Evolutionary conservation across 177 flowering plant species (phyloP), one percentile per base, ranked within the genome.

Genomic region (Tripterygium wilfordii): DNA sequence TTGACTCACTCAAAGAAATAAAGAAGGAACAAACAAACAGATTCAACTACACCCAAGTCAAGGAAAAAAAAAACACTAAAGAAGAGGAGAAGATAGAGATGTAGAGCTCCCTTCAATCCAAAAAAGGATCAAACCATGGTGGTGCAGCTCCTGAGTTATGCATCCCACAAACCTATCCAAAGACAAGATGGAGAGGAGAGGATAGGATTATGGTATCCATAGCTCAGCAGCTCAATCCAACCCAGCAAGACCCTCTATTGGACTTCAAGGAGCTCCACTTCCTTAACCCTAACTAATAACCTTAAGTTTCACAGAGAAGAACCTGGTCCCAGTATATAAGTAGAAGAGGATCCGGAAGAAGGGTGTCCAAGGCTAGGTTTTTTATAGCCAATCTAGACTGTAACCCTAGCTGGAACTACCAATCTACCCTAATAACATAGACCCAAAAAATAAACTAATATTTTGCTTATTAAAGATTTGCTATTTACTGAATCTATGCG

Each of bases 61-160:
- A 26, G 46, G 49, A 21, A 10, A n/a, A n/a, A n/a, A n/a, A n/a
- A n/a, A n/a, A n/a, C n/a, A n/a, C n/a, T n/a, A n/a, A n/a, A n/a
- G n/a, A n/a, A n/a, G n/a, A n/a, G n/a, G n/a, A n/a, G n/a, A n/a
- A n/a, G n/a, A n/a, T n/a, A n/a, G n/a, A 46, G 61, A 43, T 49
- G 78, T 71, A 77, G 82, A 79, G 85, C 85, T 79, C 85, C 85
- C 85, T 79, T 79, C 85, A 79, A 79, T 79, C 85, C 85, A 79
- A 79, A 77, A n/a, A 69, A 76, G 74, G 73, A 64, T 69, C 60
- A 7, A 46, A 52, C 67, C 16, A 8, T 42, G 59, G 49, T 23
- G 55, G 68, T 51, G 36, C 28, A 77, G 82, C 85, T 79, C 82
- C 82, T 51, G 72, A 64, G 64, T 38, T 76, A 79, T 77, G 85